Percentiles rank a stretch among this genome's conserved stretches.
Evolutionary conservation across 371 early-diverging fungal genomes (phyloP).

Genomic region (Lichtheimia corymbifera): DNA sequence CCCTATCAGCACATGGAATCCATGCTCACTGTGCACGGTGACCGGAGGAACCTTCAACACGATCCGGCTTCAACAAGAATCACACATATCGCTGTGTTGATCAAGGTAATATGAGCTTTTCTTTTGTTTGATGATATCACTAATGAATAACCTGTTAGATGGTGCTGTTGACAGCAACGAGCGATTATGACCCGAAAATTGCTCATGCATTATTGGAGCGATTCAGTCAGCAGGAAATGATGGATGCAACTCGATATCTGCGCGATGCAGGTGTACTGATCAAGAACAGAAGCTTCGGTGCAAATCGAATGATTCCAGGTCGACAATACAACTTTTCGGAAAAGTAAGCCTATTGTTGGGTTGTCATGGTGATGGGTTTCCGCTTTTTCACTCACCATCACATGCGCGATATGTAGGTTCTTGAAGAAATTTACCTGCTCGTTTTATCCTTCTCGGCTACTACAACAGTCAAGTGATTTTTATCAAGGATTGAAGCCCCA

Average conservation of each 20-base stretch:
- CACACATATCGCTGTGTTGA: no score
- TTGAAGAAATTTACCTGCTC: conserved; percentile 2
- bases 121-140: neutral
- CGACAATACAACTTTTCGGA: conserved; percentile 14
- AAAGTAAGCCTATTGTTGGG: conserved; percentile 2
- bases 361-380: no score
- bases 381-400: no score
- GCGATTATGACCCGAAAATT: neutral
- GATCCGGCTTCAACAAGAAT: no score
- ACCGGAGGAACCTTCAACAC: no score
- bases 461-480: neutral
- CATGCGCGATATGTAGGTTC: conserved; percentile 1
- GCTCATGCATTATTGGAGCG: neutral
- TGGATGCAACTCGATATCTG: neutral
- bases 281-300: neutral
- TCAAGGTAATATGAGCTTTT: no score
- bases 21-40: no score
- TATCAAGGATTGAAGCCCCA: neutral
- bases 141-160: neutral
- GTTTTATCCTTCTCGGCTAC: neutral
- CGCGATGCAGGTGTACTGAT: neutral
- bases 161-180: neutral
- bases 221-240: neutral
- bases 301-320: conserved; percentile 8
- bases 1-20: neutral